Base-by-base conservation (phyloP, 1,284 basidiomycete species). In the Grifola frondosa region DNA sequence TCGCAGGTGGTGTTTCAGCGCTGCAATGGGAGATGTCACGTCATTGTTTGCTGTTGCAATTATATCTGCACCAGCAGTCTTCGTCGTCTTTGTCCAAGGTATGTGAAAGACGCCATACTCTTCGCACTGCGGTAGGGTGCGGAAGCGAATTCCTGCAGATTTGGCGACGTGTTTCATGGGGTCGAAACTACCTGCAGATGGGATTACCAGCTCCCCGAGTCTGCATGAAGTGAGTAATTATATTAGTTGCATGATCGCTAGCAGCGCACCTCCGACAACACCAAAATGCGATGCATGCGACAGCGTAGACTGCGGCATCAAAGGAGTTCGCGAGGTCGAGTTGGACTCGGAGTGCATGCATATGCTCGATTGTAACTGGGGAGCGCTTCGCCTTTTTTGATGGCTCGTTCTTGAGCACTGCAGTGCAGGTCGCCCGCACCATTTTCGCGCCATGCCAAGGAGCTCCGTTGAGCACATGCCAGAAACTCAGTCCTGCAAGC, bases 191-290 rank as follows among this genome's bases (percentile, higher is more conserved):
- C 28, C n/a, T 4, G 13, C 4, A 4, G 44, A 44, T 2, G 29
- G 45, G 16, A 51, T 31, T 3, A 35, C 20, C 5, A 52, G 32
- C 35, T 53, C 51, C 13, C 51, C 43, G 7, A 52, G 40, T 10
- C 46, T 43, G 29, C 5, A 28, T 13, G 11, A 17, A 10, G 7
- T 20, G 12, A n/a, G n/a, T n/a, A n/a, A n/a, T n/a, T n/a, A 16
- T 25, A n/a, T 15, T 42, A n/a, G 8, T 15, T 13, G 33, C 12
- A 24, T 29, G 12, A 28, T 16, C 21, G 3, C 41, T 22, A 21
- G 23, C 9, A 12, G n/a, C n/a, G n/a, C n/a, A 36, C 35, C 16
- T 30, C 15, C 36, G 23, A 19, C 15, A 37, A 25, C 36, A 23
- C 44, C 44, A 46, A 23, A 48, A 46, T 10, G 48, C 44, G 22